Evolutionary conservation across 179 eudicot species (phyloP).

Genomic region (Corrigiola litoralis): DNA sequence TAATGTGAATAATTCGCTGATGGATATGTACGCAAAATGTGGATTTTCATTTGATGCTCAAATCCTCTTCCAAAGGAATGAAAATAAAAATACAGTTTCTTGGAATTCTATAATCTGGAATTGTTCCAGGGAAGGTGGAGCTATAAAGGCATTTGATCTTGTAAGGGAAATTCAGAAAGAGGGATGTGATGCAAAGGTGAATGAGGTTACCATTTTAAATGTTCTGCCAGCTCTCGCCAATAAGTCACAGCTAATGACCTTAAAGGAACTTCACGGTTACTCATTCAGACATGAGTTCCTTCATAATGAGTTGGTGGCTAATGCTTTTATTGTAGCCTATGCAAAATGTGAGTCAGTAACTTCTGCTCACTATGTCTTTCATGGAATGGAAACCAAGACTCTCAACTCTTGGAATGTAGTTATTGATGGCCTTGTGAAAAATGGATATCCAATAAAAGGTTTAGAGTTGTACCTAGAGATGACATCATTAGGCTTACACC

Average conservation of each 20-base stretch:
- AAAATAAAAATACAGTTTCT: slow-evolving; percentile 53
- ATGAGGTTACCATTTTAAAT: slow-evolving; percentile 53
- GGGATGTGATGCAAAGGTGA: slow-evolving; percentile 15
- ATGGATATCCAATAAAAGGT: slow-evolving; percentile 49
- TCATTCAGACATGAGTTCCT: slow-evolving; percentile 42
- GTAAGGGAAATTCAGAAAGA: slow-evolving; percentile 39
- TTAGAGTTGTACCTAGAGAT: slow-evolving; percentile 39
- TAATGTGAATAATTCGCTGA: slow-evolving; percentile 55
- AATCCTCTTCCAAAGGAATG: slow-evolving; percentile 38
- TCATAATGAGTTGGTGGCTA: slow-evolving; percentile 40
- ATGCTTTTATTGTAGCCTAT: slow-evolving; percentile 55
- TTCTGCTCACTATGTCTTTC: slow-evolving; percentile 38
- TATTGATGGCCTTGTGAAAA: slow-evolving; percentile 47
- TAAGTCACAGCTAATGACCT: slow-evolving; percentile 28
- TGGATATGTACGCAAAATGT: slow-evolving; percentile 76
- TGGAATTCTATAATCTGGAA: slow-evolving; percentile 64
- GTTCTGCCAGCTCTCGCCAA: slow-evolving; percentile 44
- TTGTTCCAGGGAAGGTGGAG: slow-evolving; percentile 39
- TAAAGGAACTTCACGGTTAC: slow-evolving; percentile 67
- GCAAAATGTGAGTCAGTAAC: slow-evolving; percentile 49
- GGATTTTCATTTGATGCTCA: slow-evolving; percentile 43
- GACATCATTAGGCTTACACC: slow-evolving; percentile 34
- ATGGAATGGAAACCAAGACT: slow-evolving; percentile 29
- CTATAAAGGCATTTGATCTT: slow-evolving; percentile 28
- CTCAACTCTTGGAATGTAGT: slow-evolving; percentile 67